A percentile compares a stretch with the other conserved stretches of the same genome.
These are phyloP conservation scores for Lignosus rhinocerotis DNA, from an alignment of 1,284 basidiomycete genomes.

Conservation along the genomic window DNA sequence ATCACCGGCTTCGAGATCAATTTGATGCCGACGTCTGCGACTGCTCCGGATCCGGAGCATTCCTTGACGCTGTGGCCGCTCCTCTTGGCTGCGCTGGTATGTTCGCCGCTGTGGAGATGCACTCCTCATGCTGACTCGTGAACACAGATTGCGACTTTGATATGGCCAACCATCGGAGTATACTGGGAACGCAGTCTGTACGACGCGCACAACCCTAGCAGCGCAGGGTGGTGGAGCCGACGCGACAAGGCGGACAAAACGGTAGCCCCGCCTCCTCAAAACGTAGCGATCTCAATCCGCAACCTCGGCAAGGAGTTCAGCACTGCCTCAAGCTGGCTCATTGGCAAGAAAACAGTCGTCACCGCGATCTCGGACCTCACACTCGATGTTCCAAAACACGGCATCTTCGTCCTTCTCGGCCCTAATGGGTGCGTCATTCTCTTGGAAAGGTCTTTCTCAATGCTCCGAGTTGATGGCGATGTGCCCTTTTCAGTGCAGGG, in stretches of 20 bases:
- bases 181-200: slow-evolving; percentile 61
- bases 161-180: slow-evolving; percentile 67
- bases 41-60: slow-evolving; percentile 58
- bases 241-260: slow-evolving; percentile 17
- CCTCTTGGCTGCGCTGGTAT: slow-evolving; percentile 60
- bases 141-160: slow-evolving; percentile 61
- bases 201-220: slow-evolving; percentile 47
- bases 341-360: slow-evolving; percentile 40
- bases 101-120: slow-evolving; percentile 24
- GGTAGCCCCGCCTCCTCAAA: slow-evolving; percentile 34
- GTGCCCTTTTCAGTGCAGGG: slow-evolving; percentile 53
- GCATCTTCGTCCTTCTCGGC: slow-evolving; percentile 75
- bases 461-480: not conserved
- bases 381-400: slow-evolving; percentile 62
- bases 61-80: slow-evolving; percentile 55
- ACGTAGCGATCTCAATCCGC: slow-evolving; percentile 57
- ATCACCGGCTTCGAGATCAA: slow-evolving; percentile 68
- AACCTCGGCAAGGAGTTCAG: slow-evolving; percentile 59
- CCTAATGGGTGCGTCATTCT: slow-evolving; percentile 57
- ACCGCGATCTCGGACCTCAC: slow-evolving; percentile 64
- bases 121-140: not conserved
- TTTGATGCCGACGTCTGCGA: slow-evolving; percentile 47
- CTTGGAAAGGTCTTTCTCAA: not conserved
- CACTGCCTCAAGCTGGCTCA: slow-evolving; percentile 37
- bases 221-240: slow-evolving; percentile 28